Percentiles rank a stretch among this genome's conserved stretches.
Evolutionary conservation across 2,329 filamentous ascomycete genomes (phyloP).

Genomic region (Amylocarpus encephaloides): DNA sequence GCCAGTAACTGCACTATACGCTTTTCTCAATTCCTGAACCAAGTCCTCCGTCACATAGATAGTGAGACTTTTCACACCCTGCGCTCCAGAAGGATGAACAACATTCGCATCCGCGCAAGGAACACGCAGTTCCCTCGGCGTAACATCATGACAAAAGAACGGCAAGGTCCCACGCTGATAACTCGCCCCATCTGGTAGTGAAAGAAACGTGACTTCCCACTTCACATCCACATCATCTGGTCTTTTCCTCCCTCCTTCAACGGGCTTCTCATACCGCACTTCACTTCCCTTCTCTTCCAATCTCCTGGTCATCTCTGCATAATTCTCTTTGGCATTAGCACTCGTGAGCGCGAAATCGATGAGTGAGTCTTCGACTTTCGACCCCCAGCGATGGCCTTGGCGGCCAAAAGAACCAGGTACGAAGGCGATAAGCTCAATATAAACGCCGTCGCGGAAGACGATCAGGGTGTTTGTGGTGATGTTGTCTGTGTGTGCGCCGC

Average conservation of each 20-base stretch:
- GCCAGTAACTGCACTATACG: conserved; percentile 29
- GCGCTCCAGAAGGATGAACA: conserved; percentile 44
- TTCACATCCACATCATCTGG: conserved; percentile 50
- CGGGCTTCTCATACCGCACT: conserved; percentile 43
- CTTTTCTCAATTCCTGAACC: conserved; percentile 20
- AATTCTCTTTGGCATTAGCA: conserved; percentile 32
- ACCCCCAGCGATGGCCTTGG: conserved; percentile 52
- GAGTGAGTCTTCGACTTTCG: conserved; percentile 37
- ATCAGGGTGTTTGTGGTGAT: conserved; percentile 57
- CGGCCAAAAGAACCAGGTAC: conserved; percentile 32
- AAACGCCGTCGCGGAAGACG: conserved; percentile 55
- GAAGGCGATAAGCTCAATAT: conserved; percentile 46
- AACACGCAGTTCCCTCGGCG: conserved; percentile 48
- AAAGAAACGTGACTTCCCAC: conserved; percentile 51
- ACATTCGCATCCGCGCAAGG: conserved; percentile 38
- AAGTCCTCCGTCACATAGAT: conserved; percentile 31
- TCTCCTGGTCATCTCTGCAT: conserved; percentile 9
- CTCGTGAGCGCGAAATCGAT: conserved; percentile 56
- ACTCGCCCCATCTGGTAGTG: neutral
- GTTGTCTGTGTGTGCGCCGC: conserved; percentile 55
- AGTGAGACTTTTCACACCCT: conserved; percentile 43
- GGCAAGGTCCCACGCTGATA: conserved; percentile 45
- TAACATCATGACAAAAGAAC: conserved; percentile 62
- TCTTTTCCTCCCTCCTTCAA: conserved; percentile 45
- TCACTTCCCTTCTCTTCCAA: conserved; percentile 27